Conservation (phyloP, 2,329 filamentous ascomycete genomes). For the Penicillium sp. region DNA sequence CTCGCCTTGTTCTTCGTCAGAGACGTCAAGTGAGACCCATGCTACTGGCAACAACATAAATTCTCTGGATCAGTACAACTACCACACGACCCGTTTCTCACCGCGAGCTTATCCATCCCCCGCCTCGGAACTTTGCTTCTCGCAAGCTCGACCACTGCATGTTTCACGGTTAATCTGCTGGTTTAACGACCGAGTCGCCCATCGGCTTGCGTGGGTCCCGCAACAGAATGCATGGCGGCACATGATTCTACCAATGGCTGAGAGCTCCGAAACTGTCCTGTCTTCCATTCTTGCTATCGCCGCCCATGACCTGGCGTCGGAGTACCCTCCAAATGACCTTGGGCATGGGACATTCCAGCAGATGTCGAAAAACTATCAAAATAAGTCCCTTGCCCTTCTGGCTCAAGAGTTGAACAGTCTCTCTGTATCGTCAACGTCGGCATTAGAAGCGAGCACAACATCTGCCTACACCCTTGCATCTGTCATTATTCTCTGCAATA, state of each 20-base stretch:
- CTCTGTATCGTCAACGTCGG: not conserved
- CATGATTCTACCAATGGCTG: conserved; percentile 18
- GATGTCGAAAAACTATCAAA: conserved; percentile 8
- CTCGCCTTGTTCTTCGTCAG: not conserved
- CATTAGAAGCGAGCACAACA: not conserved
- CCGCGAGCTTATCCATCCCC: not conserved
- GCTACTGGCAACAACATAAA: not conserved
- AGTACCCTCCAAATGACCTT: conserved; percentile 1
- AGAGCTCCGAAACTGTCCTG: conserved; percentile 19
- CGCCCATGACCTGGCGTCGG: conserved; percentile 16
- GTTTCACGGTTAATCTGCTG: conserved; percentile 3
- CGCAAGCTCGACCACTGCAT: not conserved
- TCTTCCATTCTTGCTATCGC: conserved; percentile 20
- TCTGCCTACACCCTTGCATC: conserved; percentile 15
- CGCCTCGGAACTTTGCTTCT: not conserved
- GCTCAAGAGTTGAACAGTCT: conserved; percentile 4
- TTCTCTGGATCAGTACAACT: not conserved
- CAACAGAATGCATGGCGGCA: conserved; percentile 20
- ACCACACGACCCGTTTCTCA: not conserved
- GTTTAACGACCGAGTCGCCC: conserved; percentile 9
- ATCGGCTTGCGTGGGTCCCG: conserved; percentile 12
- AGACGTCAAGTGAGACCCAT: not conserved
- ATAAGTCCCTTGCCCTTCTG: conserved; percentile 2
- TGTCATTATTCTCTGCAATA: conserved; percentile 21
- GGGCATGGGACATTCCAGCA: conserved; percentile 3